phyloP scores from a whole-genome alignment of 2,329 filamentous ascomycete genomes.

The Neofusicoccum parvum region DNA sequence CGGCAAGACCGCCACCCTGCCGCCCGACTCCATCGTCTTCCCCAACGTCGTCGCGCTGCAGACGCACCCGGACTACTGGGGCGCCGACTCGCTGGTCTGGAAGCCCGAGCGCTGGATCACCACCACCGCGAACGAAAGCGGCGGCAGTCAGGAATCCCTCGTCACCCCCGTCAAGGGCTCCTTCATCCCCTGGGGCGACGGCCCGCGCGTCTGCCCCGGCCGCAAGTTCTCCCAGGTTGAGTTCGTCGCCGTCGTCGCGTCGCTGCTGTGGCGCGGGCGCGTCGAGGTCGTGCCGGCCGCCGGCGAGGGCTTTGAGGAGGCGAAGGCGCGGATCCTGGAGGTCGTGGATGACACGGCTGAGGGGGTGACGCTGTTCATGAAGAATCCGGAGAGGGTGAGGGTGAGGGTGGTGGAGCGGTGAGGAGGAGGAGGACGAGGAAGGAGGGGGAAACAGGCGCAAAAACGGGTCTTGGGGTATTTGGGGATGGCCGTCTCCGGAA shows the following conservation, averaged over 20 bases:
- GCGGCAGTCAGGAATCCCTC: neutral
- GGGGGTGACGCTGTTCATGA: slow-evolving; percentile 1
- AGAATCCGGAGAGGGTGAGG: neutral
- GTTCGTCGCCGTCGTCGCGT: slow-evolving; percentile 35
- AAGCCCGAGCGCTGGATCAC: neutral
- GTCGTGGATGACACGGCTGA: slow-evolving; percentile 20
- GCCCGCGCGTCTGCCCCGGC: slow-evolving; percentile 36
- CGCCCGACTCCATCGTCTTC: neutral
- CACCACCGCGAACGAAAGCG: neutral
- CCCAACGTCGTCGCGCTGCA: slow-evolving; percentile 12
- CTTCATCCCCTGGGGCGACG: slow-evolving; percentile 35
- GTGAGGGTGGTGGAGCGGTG: neutral
- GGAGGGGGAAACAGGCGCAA: no score
- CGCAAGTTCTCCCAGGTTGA: slow-evolving; percentile 43
- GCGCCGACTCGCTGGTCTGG: slow-evolving; percentile 6
- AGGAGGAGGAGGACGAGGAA: no score
- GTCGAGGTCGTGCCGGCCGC: slow-evolving; percentile 23
- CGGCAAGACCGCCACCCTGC: neutral
- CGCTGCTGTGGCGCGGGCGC: slow-evolving; percentile 26
- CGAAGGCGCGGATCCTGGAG: slow-evolving; percentile 21
- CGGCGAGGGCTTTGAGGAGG: slow-evolving; percentile 23
- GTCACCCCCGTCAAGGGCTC: slow-evolving; percentile 5
- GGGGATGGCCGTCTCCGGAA: no score
- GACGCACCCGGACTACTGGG: slow-evolving; percentile 7
- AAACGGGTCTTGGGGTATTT: no score